A percentile compares a stretch with the other conserved stretches of the same genome.
Conservation (phyloP, 441 rosid genomes). For the Pelargonium cotyledonis region DNA sequence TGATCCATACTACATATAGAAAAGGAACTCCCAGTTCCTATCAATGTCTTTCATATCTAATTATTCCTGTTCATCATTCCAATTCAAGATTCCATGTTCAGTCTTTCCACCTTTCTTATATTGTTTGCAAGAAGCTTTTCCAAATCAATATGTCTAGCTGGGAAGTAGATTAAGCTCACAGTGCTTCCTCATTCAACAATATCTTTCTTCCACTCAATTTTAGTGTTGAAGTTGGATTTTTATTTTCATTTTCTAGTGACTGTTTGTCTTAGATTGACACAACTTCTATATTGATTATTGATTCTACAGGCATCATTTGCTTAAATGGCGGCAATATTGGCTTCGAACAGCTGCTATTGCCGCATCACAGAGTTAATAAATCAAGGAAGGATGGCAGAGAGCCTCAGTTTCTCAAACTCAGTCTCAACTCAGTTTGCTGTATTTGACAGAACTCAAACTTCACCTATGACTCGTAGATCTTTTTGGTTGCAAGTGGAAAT, state of each 20-base stretch:
- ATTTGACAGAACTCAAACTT: conserved; percentile 29
- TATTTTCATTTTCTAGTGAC: no score
- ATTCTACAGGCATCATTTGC: conserved; percentile 23
- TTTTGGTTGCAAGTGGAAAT: conserved; percentile 43
- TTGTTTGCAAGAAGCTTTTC: background rate
- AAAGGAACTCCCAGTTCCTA: background rate
- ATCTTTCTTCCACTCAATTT: background rate
- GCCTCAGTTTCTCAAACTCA: conserved; percentile 50
- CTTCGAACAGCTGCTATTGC: conserved; percentile 62
- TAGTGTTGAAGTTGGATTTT: no score
- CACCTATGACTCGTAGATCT: conserved; percentile 21
- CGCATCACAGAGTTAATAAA: conserved; percentile 24
- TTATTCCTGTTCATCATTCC: background rate
- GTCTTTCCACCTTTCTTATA: background rate
- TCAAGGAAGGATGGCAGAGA: conserved; percentile 39
- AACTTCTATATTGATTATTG: background rate
- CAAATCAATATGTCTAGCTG: background rate
- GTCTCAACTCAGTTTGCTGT: conserved; percentile 27
- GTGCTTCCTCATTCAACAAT: background rate
- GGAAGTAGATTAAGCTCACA: background rate
- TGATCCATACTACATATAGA: background rate
- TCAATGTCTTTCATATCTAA: background rate
- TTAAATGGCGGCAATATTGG: conserved; percentile 69
- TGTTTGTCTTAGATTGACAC: background rate
- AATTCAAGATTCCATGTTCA: background rate